Evolutionary conservation across 2,329 filamentous ascomycete genomes (phyloP).

Genomic region (Samsoniella hepiali): DNA sequence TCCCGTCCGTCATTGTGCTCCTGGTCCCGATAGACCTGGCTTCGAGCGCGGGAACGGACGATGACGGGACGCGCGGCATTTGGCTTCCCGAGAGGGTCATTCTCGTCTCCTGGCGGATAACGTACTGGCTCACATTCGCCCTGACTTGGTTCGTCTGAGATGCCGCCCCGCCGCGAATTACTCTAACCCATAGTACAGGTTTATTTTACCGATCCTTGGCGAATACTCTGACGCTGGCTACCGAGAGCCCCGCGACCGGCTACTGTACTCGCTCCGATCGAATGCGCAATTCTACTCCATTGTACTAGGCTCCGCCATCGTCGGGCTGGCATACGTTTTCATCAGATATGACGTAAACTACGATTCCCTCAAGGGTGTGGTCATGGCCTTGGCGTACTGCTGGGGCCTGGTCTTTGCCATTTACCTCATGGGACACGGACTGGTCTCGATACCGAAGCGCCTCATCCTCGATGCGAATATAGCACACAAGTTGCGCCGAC

Average conservation of each 20-base stretch:
- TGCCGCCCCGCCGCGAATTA: neutral
- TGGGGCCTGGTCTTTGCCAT: conserved; percentile 91
- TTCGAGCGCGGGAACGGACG: conserved; percentile 72
- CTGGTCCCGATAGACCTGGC: conserved; percentile 95
- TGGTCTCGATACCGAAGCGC: conserved; percentile 83
- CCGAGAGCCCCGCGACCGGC: conserved; percentile 74
- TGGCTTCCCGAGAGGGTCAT: conserved; percentile 79
- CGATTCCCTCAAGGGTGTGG: conserved; percentile 71
- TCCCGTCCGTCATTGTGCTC: conserved; percentile 86
- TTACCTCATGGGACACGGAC: conserved; percentile 94
- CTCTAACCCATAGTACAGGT: conserved; percentile 47
- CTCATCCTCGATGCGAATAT: conserved; percentile 78
- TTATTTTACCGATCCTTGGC: conserved; percentile 86
- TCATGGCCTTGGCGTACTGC: conserved; percentile 93
- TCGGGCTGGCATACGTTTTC: conserved; percentile 81
- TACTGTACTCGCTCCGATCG: conserved; percentile 79
- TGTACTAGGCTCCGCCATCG: conserved; percentile 64
- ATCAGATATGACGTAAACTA: conserved; percentile 71
- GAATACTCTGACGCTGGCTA: conserved; percentile 96
- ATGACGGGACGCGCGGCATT: conserved; percentile 71
- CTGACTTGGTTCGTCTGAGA: conserved; percentile 71
- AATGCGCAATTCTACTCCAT: conserved; percentile 89
- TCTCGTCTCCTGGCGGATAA: conserved; percentile 87
- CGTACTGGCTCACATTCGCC: conserved; percentile 95
- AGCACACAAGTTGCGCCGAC: conserved; percentile 66